Percentiles rank a stretch among this genome's conserved stretches.
Conservation (phyloP, 140 eudicot genomes). For the Erigeron philadelphicus region DNA sequence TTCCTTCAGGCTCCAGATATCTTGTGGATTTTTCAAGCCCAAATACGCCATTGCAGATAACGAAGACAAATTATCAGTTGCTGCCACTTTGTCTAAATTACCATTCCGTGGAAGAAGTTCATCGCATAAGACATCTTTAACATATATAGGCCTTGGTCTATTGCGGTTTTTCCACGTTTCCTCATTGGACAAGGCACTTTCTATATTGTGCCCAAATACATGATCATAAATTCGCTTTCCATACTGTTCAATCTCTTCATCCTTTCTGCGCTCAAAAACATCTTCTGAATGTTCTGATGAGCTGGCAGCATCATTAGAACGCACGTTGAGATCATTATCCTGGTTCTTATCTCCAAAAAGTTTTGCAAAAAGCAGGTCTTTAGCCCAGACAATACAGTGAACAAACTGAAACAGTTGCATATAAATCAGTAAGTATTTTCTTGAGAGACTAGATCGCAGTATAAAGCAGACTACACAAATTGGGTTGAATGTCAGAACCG, state of each 20-base stretch:
- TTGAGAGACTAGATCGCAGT: not conserved
- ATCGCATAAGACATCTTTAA: conserved; percentile 43
- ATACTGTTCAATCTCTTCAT: conserved; percentile 65
- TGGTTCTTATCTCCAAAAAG: conserved; percentile 87
- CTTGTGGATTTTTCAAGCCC: conserved; percentile 90
- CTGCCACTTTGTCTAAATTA: conserved; percentile 31
- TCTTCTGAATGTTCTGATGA: conserved; percentile 66
- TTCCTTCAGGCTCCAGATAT: conserved; percentile 75
- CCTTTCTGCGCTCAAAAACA: conserved; percentile 60
- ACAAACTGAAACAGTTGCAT: conserved; percentile 56
- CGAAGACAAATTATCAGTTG: conserved; percentile 39
- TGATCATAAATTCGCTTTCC: conserved; percentile 77
- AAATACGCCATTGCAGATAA: conserved; percentile 75
- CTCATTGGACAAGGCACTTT: conserved; percentile 83
- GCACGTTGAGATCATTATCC: conserved; percentile 87
- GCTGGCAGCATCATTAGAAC: conserved; percentile 55
- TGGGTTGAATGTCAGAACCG: conserved; percentile 11
- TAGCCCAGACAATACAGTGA: conserved; percentile 98
- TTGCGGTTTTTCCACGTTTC: conserved; percentile 88
- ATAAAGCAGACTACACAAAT: conserved; percentile 4
- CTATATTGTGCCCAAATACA: conserved; percentile 88
- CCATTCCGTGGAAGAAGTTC: conserved; percentile 53
- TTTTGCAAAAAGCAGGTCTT: conserved; percentile 88
- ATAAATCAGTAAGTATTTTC: conserved; percentile 12
- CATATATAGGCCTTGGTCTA: conserved; percentile 82